Percentiles rank a stretch among this genome's conserved stretches.
Evolutionary conservation across 352 stramenopile species (phyloP).

Genomic region (Thraustochytrium striatum): DNA sequence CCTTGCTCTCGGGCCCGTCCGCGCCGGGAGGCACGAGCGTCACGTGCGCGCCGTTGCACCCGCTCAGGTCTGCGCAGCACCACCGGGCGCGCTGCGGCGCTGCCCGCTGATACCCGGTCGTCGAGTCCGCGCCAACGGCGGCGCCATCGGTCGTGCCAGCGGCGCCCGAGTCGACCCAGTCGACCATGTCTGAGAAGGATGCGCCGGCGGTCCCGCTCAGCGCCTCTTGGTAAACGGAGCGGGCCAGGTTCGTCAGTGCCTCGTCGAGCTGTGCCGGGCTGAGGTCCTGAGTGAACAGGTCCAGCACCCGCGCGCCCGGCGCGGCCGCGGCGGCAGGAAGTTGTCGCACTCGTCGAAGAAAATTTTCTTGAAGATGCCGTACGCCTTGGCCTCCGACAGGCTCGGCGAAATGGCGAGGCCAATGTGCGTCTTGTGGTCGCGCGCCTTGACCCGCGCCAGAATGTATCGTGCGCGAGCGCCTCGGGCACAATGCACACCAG

Average conservation of each 20-base stretch:
- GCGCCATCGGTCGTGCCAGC: not conserved
- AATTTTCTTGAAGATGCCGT: not conserved
- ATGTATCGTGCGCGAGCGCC: constrained; percentile 14
- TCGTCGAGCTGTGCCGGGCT: not conserved
- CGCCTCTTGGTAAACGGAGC: not conserved
- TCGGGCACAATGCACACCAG: constrained; percentile 33
- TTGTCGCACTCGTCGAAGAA: constrained; percentile 42
- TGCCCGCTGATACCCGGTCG: not conserved
- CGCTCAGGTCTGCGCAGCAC: constrained; percentile 32
- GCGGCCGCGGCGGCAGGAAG: not conserved
- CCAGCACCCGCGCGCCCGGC: constrained; percentile 3
- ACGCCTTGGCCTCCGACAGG: not conserved
- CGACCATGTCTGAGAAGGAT: not conserved
- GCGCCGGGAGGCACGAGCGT: constrained; percentile 23
- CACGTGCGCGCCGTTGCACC: constrained; percentile 1
- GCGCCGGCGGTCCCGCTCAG: not conserved
- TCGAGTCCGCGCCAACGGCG: not conserved
- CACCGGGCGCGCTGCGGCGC: constrained; percentile 16
- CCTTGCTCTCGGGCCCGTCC: not conserved
- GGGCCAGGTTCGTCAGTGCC: not conserved
- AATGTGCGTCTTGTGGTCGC: constrained; percentile 46
- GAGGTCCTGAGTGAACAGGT: not conserved
- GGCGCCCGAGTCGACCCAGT: not conserved
- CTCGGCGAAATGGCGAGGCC: constrained; percentile 36
- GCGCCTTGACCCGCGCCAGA: constrained; percentile 26